Conservation (phyloP, 306 rosid species). For the Gillenia trifoliata region DNA sequence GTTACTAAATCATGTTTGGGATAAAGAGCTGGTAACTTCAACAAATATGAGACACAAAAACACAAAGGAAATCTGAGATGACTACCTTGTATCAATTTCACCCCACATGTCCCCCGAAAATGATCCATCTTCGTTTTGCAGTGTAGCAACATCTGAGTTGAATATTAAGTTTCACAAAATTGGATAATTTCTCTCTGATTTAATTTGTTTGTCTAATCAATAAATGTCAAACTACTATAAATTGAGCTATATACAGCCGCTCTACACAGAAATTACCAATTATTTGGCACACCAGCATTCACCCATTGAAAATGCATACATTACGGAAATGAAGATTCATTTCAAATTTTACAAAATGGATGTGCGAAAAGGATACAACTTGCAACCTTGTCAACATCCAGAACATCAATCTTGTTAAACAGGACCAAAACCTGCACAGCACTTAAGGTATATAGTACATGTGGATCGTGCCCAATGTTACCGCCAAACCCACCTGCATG, state of each 20-base stretch:
- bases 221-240: not conserved
- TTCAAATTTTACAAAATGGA: conserved; percentile 9
- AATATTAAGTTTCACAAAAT: conserved; percentile 36
- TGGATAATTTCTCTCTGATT: not conserved
- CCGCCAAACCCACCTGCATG: conserved; percentile 82
- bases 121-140: conserved; percentile 91
- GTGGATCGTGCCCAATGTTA: conserved; percentile 82
- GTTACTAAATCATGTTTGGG: not conserved
- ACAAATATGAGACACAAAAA: not conserved
- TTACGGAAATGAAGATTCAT: not conserved
- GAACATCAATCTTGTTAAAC: conserved; percentile 55
- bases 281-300: not conserved
- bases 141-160: conserved; percentile 55
- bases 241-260: not conserved
- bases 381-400: conserved; percentile 66
- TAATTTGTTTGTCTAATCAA: not conserved
- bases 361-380: conserved; percentile 66
- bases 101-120: conserved; percentile 92
- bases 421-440: conserved; percentile 80
- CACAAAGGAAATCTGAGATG: not conserved
- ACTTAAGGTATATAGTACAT: conserved; percentile 73
- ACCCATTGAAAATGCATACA: not conserved
- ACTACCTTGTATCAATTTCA: conserved; percentile 81
- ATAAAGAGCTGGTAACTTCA: not conserved
- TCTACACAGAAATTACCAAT: not conserved